Conservation (phyloP, 2,329 filamentous ascomycete genomes). For the Penicillium griseofulvum region DNA sequence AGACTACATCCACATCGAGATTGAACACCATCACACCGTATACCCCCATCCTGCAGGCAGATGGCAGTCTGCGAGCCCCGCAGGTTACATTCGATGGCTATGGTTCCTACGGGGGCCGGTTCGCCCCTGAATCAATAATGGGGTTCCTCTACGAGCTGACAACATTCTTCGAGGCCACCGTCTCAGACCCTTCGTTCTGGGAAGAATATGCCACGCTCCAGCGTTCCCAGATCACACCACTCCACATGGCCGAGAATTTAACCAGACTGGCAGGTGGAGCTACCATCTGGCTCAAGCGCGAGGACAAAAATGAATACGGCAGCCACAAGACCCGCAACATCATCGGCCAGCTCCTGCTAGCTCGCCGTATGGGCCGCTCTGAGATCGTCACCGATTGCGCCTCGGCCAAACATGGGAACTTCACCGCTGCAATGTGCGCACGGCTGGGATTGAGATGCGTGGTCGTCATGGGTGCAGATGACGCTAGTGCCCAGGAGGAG, state of each 20-base stretch:
- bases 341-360: slow-evolving; percentile 23
- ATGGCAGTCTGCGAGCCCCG: slow-evolving; percentile 21
- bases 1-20: slow-evolving; percentile 1
- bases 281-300: slow-evolving; percentile 27
- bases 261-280: slow-evolving; percentile 19
- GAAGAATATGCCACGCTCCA: slow-evolving; percentile 23
- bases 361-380: slow-evolving; percentile 22
- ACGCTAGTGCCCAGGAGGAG: slow-evolving; percentile 18
- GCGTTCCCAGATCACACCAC: slow-evolving; percentile 16
- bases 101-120: slow-evolving; percentile 27
- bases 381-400: slow-evolving; percentile 27
- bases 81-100: slow-evolving; percentile 23
- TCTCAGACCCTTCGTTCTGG: slow-evolving; percentile 29
- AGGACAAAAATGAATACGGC: slow-evolving; percentile 25
- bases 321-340: slow-evolving; percentile 26
- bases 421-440: slow-evolving; percentile 24
- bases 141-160: slow-evolving; percentile 26
- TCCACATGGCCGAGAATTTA: slow-evolving; percentile 19
- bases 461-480: slow-evolving; percentile 24
- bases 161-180: slow-evolving; percentile 22
- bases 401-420: slow-evolving; percentile 24
- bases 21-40: slow-evolving; percentile 16
- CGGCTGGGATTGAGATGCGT: slow-evolving; percentile 22
- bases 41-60: slow-evolving; percentile 21
- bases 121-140: slow-evolving; percentile 29